Evolutionary conservation across 1,139 yeast species (phyloP).

Genomic region (Yamadazyma dendronema): DNA sequence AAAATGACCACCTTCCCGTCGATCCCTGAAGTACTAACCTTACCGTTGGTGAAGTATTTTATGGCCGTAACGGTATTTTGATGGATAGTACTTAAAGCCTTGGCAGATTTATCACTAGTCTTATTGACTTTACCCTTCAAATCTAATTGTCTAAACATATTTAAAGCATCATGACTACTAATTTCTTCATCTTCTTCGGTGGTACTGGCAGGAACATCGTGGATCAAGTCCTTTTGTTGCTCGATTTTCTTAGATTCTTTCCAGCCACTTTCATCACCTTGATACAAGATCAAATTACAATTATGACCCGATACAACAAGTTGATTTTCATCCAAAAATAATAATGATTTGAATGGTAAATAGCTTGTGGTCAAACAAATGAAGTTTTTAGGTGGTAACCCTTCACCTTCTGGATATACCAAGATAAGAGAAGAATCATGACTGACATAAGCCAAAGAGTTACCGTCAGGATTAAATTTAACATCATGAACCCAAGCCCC

Average conservation of each 20-base stretch:
- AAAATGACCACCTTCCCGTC: conserved; percentile 88
- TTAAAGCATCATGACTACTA: conserved; percentile 78
- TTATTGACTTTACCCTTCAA: conserved; percentile 77
- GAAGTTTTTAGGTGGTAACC: conserved; percentile 46
- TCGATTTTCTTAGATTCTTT: conserved; percentile 62
- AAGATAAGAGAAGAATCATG: conserved; percentile 78
- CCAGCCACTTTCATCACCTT: conserved; percentile 74
- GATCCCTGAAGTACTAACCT: conserved; percentile 54
- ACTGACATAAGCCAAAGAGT: conserved; percentile 73
- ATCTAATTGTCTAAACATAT: conserved; percentile 95
- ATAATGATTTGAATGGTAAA: conserved; percentile 77
- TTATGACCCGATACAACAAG: conserved; percentile 90
- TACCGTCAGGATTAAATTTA: conserved; percentile 77
- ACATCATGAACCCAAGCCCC: conserved; percentile 96
- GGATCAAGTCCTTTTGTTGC: conserved; percentile 42
- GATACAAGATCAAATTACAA: conserved; percentile 84
- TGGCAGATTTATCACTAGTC: conserved; percentile 31
- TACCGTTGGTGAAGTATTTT: conserved; percentile 53
- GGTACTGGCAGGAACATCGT: conserved; percentile 29
- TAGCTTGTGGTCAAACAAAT: conserved; percentile 62
- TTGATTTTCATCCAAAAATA: conserved; percentile 64
- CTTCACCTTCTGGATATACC: conserved; percentile 75
- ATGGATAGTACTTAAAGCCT: conserved; percentile 73
- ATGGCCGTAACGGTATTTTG: conserved; percentile 86
- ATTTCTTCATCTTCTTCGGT: conserved; percentile 58